Percentiles rank a stretch among this genome's conserved stretches.
phyloP scores from a whole-genome alignment of 2,329 filamentous ascomycete species.

The Chaetomium strumarium region DNA sequence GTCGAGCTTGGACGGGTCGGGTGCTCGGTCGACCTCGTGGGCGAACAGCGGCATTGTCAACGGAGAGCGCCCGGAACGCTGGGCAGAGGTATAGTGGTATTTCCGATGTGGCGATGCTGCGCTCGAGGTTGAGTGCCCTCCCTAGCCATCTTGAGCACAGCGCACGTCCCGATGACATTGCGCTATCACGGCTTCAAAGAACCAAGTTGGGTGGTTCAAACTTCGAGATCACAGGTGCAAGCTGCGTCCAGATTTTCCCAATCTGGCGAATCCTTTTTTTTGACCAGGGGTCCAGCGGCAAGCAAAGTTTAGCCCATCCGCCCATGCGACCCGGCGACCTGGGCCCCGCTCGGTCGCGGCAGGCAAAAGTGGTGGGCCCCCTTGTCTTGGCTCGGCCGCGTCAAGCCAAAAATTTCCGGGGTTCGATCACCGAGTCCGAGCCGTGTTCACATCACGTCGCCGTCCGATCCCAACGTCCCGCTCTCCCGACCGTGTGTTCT shows the following conservation, averaged over 20 bases:
- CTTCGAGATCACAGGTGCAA: too few species aligned
- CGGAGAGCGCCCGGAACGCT: slow-evolving; percentile 18
- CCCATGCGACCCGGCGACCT: too few species aligned
- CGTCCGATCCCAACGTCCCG: slow-evolving; percentile 10
- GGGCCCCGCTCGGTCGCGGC: slow-evolving; percentile 16
- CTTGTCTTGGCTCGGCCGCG: neutral
- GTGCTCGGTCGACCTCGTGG: slow-evolving; percentile 2
- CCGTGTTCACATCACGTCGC: neutral
- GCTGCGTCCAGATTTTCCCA: neutral
- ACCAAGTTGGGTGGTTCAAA: too few species aligned
- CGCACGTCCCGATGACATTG: slow-evolving; percentile 18
- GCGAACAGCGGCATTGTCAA: neutral
- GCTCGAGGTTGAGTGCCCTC: slow-evolving; percentile 24
- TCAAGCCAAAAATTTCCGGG: slow-evolving; percentile 23
- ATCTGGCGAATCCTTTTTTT: slow-evolving; percentile 2
- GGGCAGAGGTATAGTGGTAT: slow-evolving; percentile 27
- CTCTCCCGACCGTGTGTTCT: neutral
- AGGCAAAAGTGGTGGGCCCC: slow-evolving; percentile 21
- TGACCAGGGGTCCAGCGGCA: slow-evolving; percentile 11
- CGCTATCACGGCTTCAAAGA: neutral
- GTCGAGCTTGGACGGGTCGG: slow-evolving; percentile 12
- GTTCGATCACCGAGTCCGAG: slow-evolving; percentile 9
- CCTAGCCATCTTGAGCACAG: slow-evolving; percentile 23
- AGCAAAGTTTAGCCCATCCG: slow-evolving; percentile 6
- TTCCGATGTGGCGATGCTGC: slow-evolving; percentile 14